Percentiles rank a stretch among this genome's conserved stretches.
Conservation (phyloP, 768 basidiomycete genomes). For the Hericium rajendrae region DNA sequence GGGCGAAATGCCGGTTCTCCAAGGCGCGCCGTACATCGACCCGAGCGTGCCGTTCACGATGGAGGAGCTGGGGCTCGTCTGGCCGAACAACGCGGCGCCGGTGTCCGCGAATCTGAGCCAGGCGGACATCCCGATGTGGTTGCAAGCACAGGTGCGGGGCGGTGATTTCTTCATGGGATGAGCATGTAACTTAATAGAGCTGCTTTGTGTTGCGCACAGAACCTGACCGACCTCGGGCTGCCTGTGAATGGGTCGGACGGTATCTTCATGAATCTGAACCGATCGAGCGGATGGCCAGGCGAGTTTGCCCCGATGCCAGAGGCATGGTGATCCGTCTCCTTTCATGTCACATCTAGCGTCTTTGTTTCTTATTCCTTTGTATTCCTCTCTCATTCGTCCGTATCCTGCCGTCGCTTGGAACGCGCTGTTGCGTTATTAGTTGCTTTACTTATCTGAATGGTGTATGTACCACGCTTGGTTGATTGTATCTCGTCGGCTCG, state of each 20-base stretch:
- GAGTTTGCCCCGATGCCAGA: slow-evolving; percentile 73
- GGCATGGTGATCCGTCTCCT: slow-evolving; percentile 51
- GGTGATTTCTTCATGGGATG: neutral
- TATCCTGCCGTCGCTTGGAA: neutral
- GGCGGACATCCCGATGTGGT: slow-evolving; percentile 78
- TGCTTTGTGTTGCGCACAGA: slow-evolving; percentile 37
- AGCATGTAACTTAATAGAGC: neutral
- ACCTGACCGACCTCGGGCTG: slow-evolving; percentile 78
- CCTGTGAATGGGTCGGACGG: slow-evolving; percentile 90
- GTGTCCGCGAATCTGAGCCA: slow-evolving; percentile 50
- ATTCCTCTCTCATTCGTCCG: neutral
- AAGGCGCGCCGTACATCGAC: slow-evolving; percentile 39
- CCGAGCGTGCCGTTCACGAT: slow-evolving; percentile 62
- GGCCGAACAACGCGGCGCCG: slow-evolving; percentile 49
- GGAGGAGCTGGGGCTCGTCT: slow-evolving; percentile 77
- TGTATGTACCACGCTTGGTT: neutral
- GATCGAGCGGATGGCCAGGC: slow-evolving; percentile 64
- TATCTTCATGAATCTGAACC: slow-evolving; percentile 72
- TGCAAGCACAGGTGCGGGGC: slow-evolving; percentile 74
- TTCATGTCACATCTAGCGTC: neutral
- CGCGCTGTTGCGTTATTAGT: neutral
- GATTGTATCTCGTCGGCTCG: too few relatives aligned
- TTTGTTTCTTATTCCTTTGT: neutral
- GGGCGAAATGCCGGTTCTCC: neutral
- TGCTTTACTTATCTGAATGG: too few relatives aligned